Evolutionary conservation across 768 basidiomycete species (phyloP), one percentile per base, ranked within the genome.

Genomic region (Butyriboletus loyo): DNA sequence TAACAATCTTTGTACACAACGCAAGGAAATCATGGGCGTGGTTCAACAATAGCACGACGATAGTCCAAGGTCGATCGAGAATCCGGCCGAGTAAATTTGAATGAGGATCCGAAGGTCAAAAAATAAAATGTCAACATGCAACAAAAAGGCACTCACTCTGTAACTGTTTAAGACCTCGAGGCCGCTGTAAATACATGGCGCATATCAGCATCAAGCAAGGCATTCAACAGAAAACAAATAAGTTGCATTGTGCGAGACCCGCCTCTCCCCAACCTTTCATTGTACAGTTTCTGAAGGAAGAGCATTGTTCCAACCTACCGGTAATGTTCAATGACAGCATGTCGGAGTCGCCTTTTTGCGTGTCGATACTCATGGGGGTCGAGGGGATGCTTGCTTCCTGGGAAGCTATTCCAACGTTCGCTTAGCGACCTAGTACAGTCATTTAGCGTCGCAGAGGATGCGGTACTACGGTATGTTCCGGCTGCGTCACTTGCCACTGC

Each of bases 161-260:
- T 96, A 99, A 64, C 92, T 92, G 60, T 92, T 89, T 55, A 99
- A 75, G 46, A 87, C 72, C 65, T 96, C 93, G 21, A 97, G 73
- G 10, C 81, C 87, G 17, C 92, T 89, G 61, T 35, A 35, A 34
- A 56, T 17, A 39, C 15, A 49, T 14, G 30, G 7, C 21, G 6
- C 5, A 36, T 43, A 44, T 66, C 53, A 66, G 57, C 17, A 52
- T 52, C 38, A 46, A 21, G 9, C 35, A 10, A 38, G 24, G 14
- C 24, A 32, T 31, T 36, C 19, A n/a, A 22, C 22, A 44, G 28
- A 52, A 45, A 48, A 24, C 4, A 17, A 36, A 35, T 42, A 34
- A 17, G 7, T 3, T 28, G 31, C 25, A 34, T 31, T 24, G 28
- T 11, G 36, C n/a, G 35, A 46, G 21, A 30, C 40, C 35, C 15